These are phyloP conservation scores for Trifolium subterraneum DNA, from an alignment of 306 rosid genomes.

Conservation along the genomic window DNA sequence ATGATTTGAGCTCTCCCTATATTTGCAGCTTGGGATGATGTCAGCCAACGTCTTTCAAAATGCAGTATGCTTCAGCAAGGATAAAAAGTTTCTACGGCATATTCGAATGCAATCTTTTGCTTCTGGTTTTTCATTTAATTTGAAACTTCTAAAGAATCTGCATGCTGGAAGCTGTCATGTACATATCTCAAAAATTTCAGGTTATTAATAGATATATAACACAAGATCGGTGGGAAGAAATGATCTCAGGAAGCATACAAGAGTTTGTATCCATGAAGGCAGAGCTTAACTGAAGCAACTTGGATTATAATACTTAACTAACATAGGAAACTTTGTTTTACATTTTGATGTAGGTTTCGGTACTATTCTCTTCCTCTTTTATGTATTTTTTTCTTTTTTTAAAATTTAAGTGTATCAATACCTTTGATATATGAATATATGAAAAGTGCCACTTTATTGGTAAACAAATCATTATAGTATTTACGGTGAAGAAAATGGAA, in stretches of 20 bases:
- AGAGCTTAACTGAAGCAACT: slow-evolving; percentile 25
- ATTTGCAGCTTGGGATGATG: slow-evolving; percentile 77
- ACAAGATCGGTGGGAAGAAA: slow-evolving; percentile 33
- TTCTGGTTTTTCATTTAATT: slow-evolving; percentile 28
- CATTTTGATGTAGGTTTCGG: slow-evolving; percentile 16
- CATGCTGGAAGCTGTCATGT: slow-evolving; percentile 34
- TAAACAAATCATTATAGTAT: background rate
- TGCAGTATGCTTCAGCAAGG: slow-evolving; percentile 64
- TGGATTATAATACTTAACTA: slow-evolving; percentile 32
- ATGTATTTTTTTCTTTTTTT: background rate
- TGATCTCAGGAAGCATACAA: slow-evolving; percentile 26
- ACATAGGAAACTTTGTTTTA: slow-evolving; percentile 19
- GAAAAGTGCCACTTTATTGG: background rate
- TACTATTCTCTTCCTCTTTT: slow-evolving; percentile 1
- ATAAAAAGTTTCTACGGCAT: slow-evolving; percentile 46
- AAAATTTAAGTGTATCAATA: background rate
- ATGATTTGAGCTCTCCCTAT: slow-evolving; percentile 39
- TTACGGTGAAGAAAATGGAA: no score
- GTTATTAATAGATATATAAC: slow-evolving; percentile 32
- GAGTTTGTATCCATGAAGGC: slow-evolving; percentile 31
- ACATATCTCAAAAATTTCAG: slow-evolving; percentile 11
- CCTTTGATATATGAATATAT: background rate
- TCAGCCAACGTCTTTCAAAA: slow-evolving; percentile 63
- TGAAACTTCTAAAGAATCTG: slow-evolving; percentile 20
- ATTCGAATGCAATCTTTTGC: slow-evolving; percentile 32